Evolutionary conservation across 164 flowering plant species (phyloP).

Genomic region (Kingdonia uniflora): DNA sequence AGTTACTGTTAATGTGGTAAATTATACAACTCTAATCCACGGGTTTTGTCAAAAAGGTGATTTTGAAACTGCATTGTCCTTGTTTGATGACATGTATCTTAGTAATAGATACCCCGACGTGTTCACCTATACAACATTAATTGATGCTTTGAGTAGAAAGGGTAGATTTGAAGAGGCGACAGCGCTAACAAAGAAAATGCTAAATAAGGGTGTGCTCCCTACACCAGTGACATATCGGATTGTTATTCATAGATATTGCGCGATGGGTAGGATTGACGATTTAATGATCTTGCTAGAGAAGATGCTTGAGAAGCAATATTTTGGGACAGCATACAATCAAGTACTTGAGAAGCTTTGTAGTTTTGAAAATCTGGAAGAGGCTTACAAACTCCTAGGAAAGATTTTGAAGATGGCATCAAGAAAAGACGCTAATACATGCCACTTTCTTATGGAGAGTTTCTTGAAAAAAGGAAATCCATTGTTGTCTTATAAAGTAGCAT

Average conservation of each 20-base stretch:
- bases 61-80: constrained; percentile 63
- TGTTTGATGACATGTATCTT: constrained; percentile 91
- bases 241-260: constrained; percentile 69
- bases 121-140: constrained; percentile 61
- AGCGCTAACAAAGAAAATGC: constrained; percentile 56
- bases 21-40: constrained; percentile 75
- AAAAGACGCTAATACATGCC: constrained; percentile 61
- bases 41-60: constrained; percentile 71
- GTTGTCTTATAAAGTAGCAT: constrained; percentile 66
- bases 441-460: constrained; percentile 57
- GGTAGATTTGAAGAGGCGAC: constrained; percentile 73
- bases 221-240: constrained; percentile 71
- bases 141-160: constrained; percentile 62
- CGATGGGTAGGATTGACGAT: constrained; percentile 54
- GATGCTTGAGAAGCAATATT: constrained; percentile 50
- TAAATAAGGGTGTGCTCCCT: constrained; percentile 55
- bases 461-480: constrained; percentile 44
- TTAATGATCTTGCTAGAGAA: constrained; percentile 57
- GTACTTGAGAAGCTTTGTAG: constrained; percentile 80
- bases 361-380: constrained; percentile 60
- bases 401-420: constrained; percentile 68
- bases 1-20: constrained; percentile 69
- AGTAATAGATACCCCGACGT: constrained; percentile 75
- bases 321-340: constrained; percentile 59
- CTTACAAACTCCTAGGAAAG: constrained; percentile 56